Evolutionary conservation across 2,329 filamentous ascomycete genomes (phyloP).

Genomic region (Alternaria conjuncta): DNA sequence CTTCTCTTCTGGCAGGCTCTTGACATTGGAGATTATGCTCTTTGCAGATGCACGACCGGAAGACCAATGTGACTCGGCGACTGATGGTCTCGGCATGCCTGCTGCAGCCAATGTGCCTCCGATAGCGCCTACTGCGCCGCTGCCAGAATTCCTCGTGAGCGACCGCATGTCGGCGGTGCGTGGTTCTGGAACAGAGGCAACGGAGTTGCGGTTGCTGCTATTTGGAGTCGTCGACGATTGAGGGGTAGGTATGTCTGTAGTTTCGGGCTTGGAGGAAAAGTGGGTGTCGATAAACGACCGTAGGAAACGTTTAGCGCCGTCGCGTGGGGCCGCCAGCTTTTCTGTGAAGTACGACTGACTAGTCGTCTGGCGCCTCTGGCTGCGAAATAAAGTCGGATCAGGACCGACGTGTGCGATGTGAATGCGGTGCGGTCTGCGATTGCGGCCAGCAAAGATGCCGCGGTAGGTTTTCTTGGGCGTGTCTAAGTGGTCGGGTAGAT

Average conservation of each 20-base stretch:
- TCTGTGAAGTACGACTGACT: conserved; percentile 47
- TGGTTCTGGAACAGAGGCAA: conserved; percentile 36
- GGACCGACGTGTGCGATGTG: conserved; percentile 60
- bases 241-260: conserved; percentile 28
- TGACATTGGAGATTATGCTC: conserved; percentile 42
- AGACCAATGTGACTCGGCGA: conserved; percentile 51
- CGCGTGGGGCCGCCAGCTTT: conserved; percentile 59
- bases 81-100: conserved; percentile 49
- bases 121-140: conserved; percentile 37
- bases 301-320: conserved; percentile 58
- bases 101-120: conserved; percentile 44
- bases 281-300: conserved; percentile 53
- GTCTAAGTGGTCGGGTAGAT: conserved; percentile 46
- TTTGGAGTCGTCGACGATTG: conserved; percentile 34
- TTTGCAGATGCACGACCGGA: conserved; percentile 44
- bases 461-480: conserved; percentile 31
- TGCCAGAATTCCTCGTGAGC: conserved; percentile 46
- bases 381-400: conserved; percentile 45
- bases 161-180: conserved; percentile 49
- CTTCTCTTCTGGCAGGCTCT: conserved; percentile 60
- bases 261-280: conserved; percentile 30
- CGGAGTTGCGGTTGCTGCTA: conserved; percentile 34
- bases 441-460: conserved; percentile 57
- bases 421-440: conserved; percentile 62
- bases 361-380: conserved; percentile 39